Base-by-base conservation (phyloP, 192 early-diverging fungal genomes). In the Umbelopsis sp. region DNA sequence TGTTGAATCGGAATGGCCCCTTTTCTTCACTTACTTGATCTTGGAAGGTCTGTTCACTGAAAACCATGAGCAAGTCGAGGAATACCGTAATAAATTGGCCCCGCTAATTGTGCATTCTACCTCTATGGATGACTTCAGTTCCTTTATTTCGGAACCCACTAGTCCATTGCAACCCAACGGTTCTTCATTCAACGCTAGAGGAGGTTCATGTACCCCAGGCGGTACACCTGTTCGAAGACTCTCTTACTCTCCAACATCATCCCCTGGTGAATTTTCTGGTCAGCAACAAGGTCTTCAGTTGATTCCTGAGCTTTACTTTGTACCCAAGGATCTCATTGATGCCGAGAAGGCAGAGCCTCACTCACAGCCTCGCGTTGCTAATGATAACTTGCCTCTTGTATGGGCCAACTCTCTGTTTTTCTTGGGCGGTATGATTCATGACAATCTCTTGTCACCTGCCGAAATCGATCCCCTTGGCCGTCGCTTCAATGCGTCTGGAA, bases 1-100 rank as follows among this genome's bases (percentile, higher is more conserved):
- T 61, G 87, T 95, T 45, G 94, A 95, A 75, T 93, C 88, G 48
- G 94, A 95, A 74, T 95, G 94, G 94, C 94, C 94, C 10, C 73
- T 95, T 12, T 95, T 95, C 71, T 95, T 91, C 67, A 94, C 94
- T 10, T 95, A 95, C 74, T 80, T 94, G 77, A 87, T 95, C 64
- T 75, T 95, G 64, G 92, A 94, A 52, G 94, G 91, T 35, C 74
- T 91, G 0, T 95, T 94, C 72, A 85, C 78, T 16, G 90, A 83
- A 0, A 87, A 95, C 48, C 69, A 76, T 16, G 78, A 84, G 0
- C 87, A 89, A 61, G 90, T 88, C 0, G 82, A 92, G 33, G 86
- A 92, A 68, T 95, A 94, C 73, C 85, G 86, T 1, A 66, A 85
- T 16, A 84, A 85, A 48, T 81, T 95, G 33, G 83, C 89, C 30